These are phyloP conservation scores for Naganishia kalamii DNA, from an alignment of 768 basidiomycete species.

Conservation along the genomic window DNA sequence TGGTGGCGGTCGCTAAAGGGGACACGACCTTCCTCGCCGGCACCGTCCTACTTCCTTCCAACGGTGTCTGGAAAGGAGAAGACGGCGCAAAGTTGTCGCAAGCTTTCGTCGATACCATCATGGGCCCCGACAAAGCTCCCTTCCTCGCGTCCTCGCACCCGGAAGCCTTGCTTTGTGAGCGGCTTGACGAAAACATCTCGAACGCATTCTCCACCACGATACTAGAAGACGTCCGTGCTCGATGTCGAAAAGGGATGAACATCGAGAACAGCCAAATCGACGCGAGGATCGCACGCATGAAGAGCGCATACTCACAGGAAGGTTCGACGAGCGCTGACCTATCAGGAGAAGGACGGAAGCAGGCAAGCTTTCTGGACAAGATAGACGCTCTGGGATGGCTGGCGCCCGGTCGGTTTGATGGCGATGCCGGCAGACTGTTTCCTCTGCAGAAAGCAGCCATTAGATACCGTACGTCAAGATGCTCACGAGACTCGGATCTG, in stretches of 20 bases:
- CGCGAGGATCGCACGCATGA: neutral
- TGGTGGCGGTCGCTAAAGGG: neutral
- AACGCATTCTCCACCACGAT: neutral
- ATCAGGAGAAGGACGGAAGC: neutral
- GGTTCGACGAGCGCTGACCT: neutral
- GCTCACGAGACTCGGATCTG: neutral
- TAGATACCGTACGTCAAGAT: neutral
- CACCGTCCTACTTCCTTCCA: neutral
- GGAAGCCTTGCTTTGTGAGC: neutral
- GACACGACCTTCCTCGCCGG: neutral
- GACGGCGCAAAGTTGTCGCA: neutral
- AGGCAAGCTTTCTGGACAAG: neutral
- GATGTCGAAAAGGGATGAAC: slow-evolving; percentile 4
- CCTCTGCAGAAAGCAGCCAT: neutral
- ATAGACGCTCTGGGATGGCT: neutral
- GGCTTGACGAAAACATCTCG: neutral
- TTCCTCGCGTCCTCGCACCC: neutral
- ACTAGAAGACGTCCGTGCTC: neutral
- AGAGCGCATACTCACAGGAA: neutral
- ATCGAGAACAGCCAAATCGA: slow-evolving; percentile 7
- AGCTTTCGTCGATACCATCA: neutral
- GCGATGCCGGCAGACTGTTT: neutral
- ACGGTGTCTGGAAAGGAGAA: neutral
- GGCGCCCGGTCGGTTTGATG: neutral
- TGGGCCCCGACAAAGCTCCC: neutral